Evolutionary conservation across 768 basidiomycete genomes (phyloP).

Genomic region (Coprinopsis strossmayeri): DNA sequence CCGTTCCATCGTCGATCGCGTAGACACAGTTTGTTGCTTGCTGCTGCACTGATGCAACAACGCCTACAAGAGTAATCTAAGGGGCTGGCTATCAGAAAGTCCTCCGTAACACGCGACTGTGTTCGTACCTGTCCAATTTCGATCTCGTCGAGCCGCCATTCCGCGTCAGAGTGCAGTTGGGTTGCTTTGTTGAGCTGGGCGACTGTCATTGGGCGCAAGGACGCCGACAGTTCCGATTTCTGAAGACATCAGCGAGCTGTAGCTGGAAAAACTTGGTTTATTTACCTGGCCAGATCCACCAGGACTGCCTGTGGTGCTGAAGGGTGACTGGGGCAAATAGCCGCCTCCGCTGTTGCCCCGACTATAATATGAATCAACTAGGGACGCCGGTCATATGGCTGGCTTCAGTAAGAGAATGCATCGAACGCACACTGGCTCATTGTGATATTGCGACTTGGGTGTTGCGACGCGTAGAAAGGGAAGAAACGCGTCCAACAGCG

Average conservation of each 20-base stretch:
- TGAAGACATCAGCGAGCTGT: conserved; percentile 6
- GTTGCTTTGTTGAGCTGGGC: conserved; percentile 67
- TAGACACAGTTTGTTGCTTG: conserved; percentile 82
- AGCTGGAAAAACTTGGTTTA: neutral
- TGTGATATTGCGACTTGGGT: no score
- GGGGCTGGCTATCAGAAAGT: conserved; percentile 1
- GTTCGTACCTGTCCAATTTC: conserved; percentile 70
- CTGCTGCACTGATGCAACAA: conserved; percentile 58
- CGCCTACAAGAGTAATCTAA: conserved; percentile 25
- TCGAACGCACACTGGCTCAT: conserved; percentile 8
- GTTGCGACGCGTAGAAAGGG: no score
- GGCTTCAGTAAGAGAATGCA: neutral
- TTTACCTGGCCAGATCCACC: conserved; percentile 1
- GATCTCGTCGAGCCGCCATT: conserved; percentile 76
- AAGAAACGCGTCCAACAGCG: no score
- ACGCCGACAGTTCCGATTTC: conserved; percentile 34
- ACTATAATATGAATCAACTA: conserved; percentile 7
- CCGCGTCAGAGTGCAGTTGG: conserved; percentile 85
- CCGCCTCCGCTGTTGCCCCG: conserved; percentile 6
- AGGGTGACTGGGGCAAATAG: conserved; percentile 1
- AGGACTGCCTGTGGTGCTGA: neutral
- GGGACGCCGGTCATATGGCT: neutral
- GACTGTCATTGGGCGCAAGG: conserved; percentile 64
- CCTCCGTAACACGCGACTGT: conserved; percentile 1
- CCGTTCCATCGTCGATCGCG: conserved; percentile 82